Conservation (phyloP, 139 green algal species). For the Gonium pectorale region DNA sequence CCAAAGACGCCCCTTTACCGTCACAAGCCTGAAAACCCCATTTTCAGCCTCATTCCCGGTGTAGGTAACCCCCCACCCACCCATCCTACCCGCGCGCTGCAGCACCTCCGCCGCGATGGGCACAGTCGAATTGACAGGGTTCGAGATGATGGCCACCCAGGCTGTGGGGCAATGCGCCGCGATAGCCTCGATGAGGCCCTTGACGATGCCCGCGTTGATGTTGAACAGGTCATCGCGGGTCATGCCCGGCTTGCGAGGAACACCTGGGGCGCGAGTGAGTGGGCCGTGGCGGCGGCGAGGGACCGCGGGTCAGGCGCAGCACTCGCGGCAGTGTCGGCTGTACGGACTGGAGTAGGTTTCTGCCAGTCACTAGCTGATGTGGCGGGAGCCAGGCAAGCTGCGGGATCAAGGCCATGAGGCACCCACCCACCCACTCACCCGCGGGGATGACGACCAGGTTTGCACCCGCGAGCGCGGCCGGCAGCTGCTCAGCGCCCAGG, state of each 20-base stretch:
- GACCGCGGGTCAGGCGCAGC: no score
- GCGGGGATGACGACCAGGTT: constrained; percentile 97
- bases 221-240: constrained; percentile 99
- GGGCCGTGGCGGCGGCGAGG: no score
- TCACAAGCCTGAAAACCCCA: no score
- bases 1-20: no score
- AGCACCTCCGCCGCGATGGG: constrained; percentile 96
- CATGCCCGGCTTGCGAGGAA: constrained; percentile 98
- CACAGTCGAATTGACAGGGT: constrained; percentile 99
- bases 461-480: constrained; percentile 80
- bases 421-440: constrained; percentile 67
- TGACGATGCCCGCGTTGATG: constrained; percentile 98
- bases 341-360: no score
- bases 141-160: constrained; percentile 92
- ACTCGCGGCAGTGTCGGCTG: no score
- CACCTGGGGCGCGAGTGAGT: no score
- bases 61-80: no score
- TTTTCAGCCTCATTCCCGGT: no score
- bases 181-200: constrained; percentile 82
- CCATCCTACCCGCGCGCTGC: constrained; percentile 82
- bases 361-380: no score
- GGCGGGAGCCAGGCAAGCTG: no score
- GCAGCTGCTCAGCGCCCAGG: constrained; percentile 86
- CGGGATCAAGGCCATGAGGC: no score
- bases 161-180: constrained; percentile 84